Conservation (phyloP, 345 rosid genomes). For the Nasturtium officinale region DNA sequence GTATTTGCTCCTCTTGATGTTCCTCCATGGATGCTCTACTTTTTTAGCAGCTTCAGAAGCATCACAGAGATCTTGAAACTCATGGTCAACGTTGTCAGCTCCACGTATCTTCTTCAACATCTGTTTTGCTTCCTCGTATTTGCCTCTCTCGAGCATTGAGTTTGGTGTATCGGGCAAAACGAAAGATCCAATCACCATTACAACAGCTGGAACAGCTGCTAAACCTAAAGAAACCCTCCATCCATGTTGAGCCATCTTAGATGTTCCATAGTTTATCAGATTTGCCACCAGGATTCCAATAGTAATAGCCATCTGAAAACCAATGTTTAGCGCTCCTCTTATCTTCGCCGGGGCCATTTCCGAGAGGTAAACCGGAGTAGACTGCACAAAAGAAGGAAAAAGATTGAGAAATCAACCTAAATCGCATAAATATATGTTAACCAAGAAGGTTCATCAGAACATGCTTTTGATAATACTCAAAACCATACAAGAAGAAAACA, state of each 20-base stretch:
- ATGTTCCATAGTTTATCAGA: slow-evolving; percentile 47
- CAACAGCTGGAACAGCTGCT: slow-evolving; percentile 47
- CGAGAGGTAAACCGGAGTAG: slow-evolving; percentile 58
- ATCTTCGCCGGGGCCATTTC: slow-evolving; percentile 64
- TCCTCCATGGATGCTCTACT: slow-evolving; percentile 47
- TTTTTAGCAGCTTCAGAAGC: slow-evolving; percentile 41
- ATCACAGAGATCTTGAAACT: slow-evolving; percentile 40
- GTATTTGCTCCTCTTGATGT: slow-evolving; percentile 33
- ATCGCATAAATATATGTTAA: background rate
- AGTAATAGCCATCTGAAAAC: slow-evolving; percentile 53
- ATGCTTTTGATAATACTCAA: background rate
- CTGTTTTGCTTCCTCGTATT: slow-evolving; percentile 30
- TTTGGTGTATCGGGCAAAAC: slow-evolving; percentile 48
- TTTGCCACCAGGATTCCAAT: slow-evolving; percentile 56
- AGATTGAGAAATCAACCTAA: slow-evolving; percentile 12
- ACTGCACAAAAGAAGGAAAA: slow-evolving; percentile 32
- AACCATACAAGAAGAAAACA: background rate
- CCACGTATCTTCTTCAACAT: slow-evolving; percentile 43
- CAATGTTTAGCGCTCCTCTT: slow-evolving; percentile 54
- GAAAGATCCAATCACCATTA: slow-evolving; percentile 39
- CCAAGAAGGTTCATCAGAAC: background rate
- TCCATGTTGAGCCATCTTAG: slow-evolving; percentile 33
- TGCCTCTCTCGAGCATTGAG: slow-evolving; percentile 46
- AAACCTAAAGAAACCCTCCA: slow-evolving; percentile 45
- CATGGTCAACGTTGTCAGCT: slow-evolving; percentile 38